Base-by-base conservation (phyloP, 164 flowering plant species). In the Kingdonia uniflora region DNA sequence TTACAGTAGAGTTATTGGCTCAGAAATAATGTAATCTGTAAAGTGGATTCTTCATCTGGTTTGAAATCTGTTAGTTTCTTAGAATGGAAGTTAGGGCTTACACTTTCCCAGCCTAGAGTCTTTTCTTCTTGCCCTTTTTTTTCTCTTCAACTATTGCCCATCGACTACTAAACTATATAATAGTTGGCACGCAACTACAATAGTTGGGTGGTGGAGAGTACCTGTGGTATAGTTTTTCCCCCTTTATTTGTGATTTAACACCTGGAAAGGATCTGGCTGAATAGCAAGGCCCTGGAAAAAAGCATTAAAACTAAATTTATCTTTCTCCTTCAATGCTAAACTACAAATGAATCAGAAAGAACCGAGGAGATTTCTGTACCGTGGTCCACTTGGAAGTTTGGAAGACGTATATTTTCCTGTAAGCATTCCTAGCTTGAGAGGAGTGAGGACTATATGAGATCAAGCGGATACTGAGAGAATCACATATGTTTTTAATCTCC, bases 351-450 rank as follows among this genome's bases (percentile, higher is more conserved):
- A 12, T 58, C 13, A 25, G 37, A 22, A 14, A 23, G 11, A 51
- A n/a, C 2, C 8, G 22, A 29, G 12, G 14, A 37, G 19, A 26
- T 21, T 24, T 39, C 1, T 6, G 7, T 71, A 83, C 97, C 95
- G 68, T 45, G 95, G 97, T 8, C 96, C 97, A 37, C 60, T 56
- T 52, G 97, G 97, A 66, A 91, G 87, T 16, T 65, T 83, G 22
- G 84, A 73, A 26, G 77, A 66, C 39, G 81, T 65, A 56, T 91
- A 91, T 66, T 91, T 91, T 51, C 95, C 97, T 3, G 92, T 84
- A 59, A 90, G 95, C 96, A 91, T 87, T 45, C 97, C 97, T 54
- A 91, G 84, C n/a, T 95, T 95, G 26, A 91, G 74, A 59, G n/a
- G n/a, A n/a, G n/a, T n/a, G n/a, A n/a, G 97, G 97, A 67, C 97